phyloP scores from a whole-genome alignment of 345 rosid genomes.

The Salix brachista region DNA sequence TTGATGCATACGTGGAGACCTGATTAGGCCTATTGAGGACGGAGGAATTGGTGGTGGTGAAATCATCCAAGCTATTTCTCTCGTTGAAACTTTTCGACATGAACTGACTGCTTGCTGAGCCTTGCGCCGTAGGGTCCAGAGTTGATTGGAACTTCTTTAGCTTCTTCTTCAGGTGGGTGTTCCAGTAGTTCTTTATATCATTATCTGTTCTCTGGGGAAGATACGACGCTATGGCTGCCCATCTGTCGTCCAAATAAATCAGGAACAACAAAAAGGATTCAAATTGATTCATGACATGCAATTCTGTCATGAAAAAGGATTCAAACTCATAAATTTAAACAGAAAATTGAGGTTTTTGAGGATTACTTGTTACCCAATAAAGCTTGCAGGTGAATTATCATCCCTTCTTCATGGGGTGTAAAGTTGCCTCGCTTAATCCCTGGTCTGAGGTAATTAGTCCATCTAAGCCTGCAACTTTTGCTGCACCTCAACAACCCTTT shows the following conservation, averaged over 20 bases:
- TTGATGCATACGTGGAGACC: constrained; percentile 65
- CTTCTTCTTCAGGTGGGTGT: constrained; percentile 98
- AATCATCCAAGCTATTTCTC: constrained; percentile 24
- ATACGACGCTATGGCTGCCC: constrained; percentile 99
- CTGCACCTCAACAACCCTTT: constrained; percentile 86
- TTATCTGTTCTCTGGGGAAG: constrained; percentile 96
- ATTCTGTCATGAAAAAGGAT: neutral
- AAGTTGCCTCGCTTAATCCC: constrained; percentile 97
- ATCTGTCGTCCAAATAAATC: constrained; percentile 33
- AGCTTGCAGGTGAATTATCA: constrained; percentile 97
- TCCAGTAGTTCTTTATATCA: constrained; percentile 98
- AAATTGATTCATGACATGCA: neutral
- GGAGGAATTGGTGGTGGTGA: constrained; percentile 20
- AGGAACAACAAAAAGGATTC: neutral
- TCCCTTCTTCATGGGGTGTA: constrained; percentile 96
- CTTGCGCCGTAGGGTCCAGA: constrained; percentile 29
- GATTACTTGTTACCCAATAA: constrained; percentile 99
- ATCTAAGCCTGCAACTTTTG: constrained; percentile 98
- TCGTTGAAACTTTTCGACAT: constrained; percentile 19
- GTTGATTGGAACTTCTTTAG: constrained; percentile 63
- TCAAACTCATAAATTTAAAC: neutral
- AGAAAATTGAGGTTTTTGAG: constrained; percentile 6
- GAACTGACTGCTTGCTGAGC: constrained; percentile 19
- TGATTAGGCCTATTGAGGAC: constrained; percentile 16
- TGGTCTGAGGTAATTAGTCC: constrained; percentile 99